Evolutionary conservation across 257 asterid genomes (phyloP).

Genomic region (Knoxia roxburghii): DNA sequence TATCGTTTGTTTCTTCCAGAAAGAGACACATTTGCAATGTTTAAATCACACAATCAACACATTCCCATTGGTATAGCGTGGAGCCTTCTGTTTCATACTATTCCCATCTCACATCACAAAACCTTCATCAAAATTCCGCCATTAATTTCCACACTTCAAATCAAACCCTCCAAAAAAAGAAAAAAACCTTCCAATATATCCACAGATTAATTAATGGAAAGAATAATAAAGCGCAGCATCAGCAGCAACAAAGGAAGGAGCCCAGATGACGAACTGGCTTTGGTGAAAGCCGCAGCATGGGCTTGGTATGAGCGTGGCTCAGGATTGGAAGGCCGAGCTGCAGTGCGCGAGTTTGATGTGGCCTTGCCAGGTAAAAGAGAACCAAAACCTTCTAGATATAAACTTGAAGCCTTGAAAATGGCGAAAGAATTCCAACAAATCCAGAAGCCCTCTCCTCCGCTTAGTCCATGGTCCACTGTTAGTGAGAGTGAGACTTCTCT

Average conservation of each 20-base stretch:
- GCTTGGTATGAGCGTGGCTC: slow-evolving; percentile 59
- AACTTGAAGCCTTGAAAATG: slow-evolving; percentile 35
- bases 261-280: slow-evolving; percentile 29
- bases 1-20: slow-evolving; percentile 1
- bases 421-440: background rate
- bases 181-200: too few species aligned
- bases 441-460: background rate
- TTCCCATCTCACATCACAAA: background rate
- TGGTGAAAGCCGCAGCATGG: slow-evolving; percentile 56
- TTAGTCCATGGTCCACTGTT: background rate
- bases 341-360: slow-evolving; percentile 32
- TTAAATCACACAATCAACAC: slow-evolving; percentile 5
- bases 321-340: slow-evolving; percentile 29
- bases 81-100: slow-evolving; percentile 11
- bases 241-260: background rate
- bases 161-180: background rate
- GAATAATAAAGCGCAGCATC: slow-evolving; percentile 19
- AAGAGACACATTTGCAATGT: slow-evolving; percentile 5
- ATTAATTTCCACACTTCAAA: too few species aligned
- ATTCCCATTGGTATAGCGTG: slow-evolving; percentile 8
- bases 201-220: slow-evolving; percentile 13
- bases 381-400: slow-evolving; percentile 51
- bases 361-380: slow-evolving; percentile 15
- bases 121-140: background rate
- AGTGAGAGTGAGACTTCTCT: slow-evolving; percentile 35